Evolutionary conservation across 2,329 filamentous ascomycete species (phyloP).

Genomic region (Colletotrichum filicis): DNA sequence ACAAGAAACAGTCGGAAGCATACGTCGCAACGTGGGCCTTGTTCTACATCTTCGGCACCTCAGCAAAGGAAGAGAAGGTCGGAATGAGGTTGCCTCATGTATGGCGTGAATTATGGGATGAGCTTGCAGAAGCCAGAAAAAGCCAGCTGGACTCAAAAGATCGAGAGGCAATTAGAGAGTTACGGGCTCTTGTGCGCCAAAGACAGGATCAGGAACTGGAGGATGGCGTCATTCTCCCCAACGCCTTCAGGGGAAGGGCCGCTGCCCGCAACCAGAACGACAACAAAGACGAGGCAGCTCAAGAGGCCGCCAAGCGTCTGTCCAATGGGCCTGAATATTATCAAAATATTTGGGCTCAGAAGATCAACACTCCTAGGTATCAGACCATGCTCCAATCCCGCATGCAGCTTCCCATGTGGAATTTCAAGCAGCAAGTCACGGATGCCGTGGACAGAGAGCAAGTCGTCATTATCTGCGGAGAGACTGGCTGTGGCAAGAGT

Average conservation of each 20-base stretch:
- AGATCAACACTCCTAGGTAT: slow-evolving; percentile 69
- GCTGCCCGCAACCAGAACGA: slow-evolving; percentile 59
- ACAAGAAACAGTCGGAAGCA: slow-evolving; percentile 84
- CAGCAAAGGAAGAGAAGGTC: slow-evolving; percentile 86
- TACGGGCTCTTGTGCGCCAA: slow-evolving; percentile 77
- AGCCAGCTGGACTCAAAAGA: slow-evolving; percentile 76
- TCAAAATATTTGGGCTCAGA: slow-evolving; percentile 69
- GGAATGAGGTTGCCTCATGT: slow-evolving; percentile 79
- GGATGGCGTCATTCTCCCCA: slow-evolving; percentile 80
- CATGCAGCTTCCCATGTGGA: slow-evolving; percentile 89
- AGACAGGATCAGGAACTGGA: slow-evolving; percentile 76
- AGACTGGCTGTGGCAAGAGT: slow-evolving; percentile 97
- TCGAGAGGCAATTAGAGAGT: slow-evolving; percentile 72
- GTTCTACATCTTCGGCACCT: slow-evolving; percentile 83
- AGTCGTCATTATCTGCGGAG: slow-evolving; percentile 93
- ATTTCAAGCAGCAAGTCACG: slow-evolving; percentile 82
- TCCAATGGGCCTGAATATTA: slow-evolving; percentile 59
- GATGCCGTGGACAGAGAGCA: slow-evolving; percentile 81
- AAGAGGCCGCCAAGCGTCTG: slow-evolving; percentile 55
- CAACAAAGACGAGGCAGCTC: slow-evolving; percentile 56
- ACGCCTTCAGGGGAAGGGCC: slow-evolving; percentile 76
- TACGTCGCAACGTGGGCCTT: slow-evolving; percentile 85
- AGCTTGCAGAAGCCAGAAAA: slow-evolving; percentile 79
- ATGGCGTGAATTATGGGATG: slow-evolving; percentile 89
- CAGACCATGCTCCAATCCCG: slow-evolving; percentile 83